Base-by-base conservation (phyloP, 2,329 filamentous ascomycete species). In the Raffaelea albimanens region DNA sequence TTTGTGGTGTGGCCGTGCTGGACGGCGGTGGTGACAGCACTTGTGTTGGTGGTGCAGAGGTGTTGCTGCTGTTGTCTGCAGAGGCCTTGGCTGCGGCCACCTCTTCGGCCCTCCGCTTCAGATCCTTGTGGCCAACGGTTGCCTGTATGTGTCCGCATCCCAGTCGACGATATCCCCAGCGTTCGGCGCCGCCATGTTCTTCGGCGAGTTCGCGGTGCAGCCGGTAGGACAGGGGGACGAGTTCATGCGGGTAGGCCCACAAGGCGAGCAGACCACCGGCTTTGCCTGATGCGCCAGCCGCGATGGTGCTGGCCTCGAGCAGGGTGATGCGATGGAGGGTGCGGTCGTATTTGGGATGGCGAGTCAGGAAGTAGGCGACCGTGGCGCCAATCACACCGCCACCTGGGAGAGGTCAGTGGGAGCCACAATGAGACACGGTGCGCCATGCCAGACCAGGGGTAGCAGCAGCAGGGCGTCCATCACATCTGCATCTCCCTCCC, bases 321-420 rank as follows among this genome's bases (percentile, higher is more conserved):
- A 98, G 72, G 1, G 86, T 95, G 58, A 97, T 83, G 46, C 73
- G 82, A 63, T 95, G 87, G 46, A 78, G 76, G 20, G 76, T 66
- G 39, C 82, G 80, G 62, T 93, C 76, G 68, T 86, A 97, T 25
- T 77, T 81, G 23, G 87, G 82, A 63, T 97, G 90, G 53, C 87
- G 82, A 2, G 89, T 93, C 40, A 97, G 72, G 61, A 83, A 97
- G 66, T 97, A 97, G 49, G 91, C 90, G 5, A 87, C 89, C 44
- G 87, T 93, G 63, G 82, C 85, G 59, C 93, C 93, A 58, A 97
- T 95, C 53, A 97, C 89, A 57, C 91, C 91, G 56, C 89, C 91
- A 56, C 91, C 89, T 88, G 44, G 18, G n/a, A 19, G n/a, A 22
- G 20, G 21, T 20, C 34, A 10, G 14, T n/a, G 33, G 41, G 21